Percentiles rank a stretch among this genome's conserved stretches.
These are phyloP conservation scores for Cocos nucifera DNA, from an alignment of 176 grass and related monocot species.

Conservation along the genomic window DNA sequence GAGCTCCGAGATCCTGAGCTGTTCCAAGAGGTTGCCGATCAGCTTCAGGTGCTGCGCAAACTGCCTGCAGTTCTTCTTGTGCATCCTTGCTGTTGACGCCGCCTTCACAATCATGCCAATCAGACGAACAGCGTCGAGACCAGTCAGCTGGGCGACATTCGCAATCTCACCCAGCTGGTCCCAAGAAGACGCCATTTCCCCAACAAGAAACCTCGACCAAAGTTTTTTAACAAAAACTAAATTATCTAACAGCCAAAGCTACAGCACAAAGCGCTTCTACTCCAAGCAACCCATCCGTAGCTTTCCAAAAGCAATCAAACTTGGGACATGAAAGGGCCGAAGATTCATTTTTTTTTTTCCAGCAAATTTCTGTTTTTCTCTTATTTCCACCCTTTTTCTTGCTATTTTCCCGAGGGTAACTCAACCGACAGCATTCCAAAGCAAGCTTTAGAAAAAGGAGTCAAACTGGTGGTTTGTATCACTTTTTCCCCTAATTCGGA, in stretches of 20 bases:
- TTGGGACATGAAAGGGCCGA: too few relatives aligned
- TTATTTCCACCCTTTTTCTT: too few relatives aligned
- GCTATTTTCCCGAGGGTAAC: neutral
- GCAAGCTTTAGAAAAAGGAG: slow-evolving; percentile 20
- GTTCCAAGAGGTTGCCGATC: slow-evolving; percentile 62
- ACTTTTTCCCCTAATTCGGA: neutral
- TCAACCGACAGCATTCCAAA: slow-evolving; percentile 17
- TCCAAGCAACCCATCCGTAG: too few relatives aligned
- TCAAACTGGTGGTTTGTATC: neutral
- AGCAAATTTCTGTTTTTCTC: too few relatives aligned
- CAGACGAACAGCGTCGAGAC: slow-evolving; percentile 58
- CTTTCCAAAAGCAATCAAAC: too few relatives aligned
- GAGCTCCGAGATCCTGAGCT: slow-evolving; percentile 75
- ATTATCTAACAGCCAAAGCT: too few relatives aligned
- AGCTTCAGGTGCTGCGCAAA: slow-evolving; percentile 76
- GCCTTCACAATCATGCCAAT: slow-evolving; percentile 63
- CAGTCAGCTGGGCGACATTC: slow-evolving; percentile 60
- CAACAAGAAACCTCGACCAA: too few relatives aligned
- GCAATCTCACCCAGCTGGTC: slow-evolving; percentile 40
- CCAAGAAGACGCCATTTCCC: slow-evolving; percentile 47
- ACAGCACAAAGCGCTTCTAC: too few relatives aligned
- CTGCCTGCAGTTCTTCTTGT: slow-evolving; percentile 72
- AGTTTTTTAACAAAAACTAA: too few relatives aligned
- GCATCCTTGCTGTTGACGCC: slow-evolving; percentile 60
- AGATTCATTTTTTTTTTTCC: too few relatives aligned